Conservation (phyloP, 306 rosid genomes). For the Adenanthera pavonina region DNA sequence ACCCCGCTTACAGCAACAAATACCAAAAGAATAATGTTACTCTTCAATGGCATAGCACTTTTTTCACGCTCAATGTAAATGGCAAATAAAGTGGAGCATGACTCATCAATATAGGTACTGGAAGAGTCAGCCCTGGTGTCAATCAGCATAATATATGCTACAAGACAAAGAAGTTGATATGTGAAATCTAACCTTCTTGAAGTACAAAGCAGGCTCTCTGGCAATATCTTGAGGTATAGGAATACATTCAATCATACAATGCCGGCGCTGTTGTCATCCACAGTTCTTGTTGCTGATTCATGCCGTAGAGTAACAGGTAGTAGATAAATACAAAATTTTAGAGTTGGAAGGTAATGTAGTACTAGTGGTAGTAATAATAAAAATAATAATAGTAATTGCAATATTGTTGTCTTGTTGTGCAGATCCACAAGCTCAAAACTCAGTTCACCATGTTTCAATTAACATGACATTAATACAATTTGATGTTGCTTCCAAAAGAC, state of each 20-base stretch:
- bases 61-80: not conserved
- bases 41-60: not conserved
- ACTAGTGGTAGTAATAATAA: not conserved
- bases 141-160: not conserved
- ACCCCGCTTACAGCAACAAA: not conserved
- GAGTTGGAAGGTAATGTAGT: constrained; percentile 1
- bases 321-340: not conserved
- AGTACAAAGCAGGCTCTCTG: constrained; percentile 79
- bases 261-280: constrained; percentile 80
- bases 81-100: not conserved
- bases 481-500: constrained; percentile 7
- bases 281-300: constrained; percentile 76
- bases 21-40: not conserved
- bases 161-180: not conserved
- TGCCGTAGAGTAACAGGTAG: constrained; percentile 57
- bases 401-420: not conserved
- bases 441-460: constrained; percentile 4
- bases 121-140: not conserved
- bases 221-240: constrained; percentile 79
- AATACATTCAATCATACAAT: constrained; percentile 81
- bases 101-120: not conserved
- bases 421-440: constrained; percentile 24
- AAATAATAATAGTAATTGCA: not conserved
- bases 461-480: not conserved
- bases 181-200: constrained; percentile 48